phyloP scores from a whole-genome alignment of 257 asterid species.

The Solanum paucissectum region DNA sequence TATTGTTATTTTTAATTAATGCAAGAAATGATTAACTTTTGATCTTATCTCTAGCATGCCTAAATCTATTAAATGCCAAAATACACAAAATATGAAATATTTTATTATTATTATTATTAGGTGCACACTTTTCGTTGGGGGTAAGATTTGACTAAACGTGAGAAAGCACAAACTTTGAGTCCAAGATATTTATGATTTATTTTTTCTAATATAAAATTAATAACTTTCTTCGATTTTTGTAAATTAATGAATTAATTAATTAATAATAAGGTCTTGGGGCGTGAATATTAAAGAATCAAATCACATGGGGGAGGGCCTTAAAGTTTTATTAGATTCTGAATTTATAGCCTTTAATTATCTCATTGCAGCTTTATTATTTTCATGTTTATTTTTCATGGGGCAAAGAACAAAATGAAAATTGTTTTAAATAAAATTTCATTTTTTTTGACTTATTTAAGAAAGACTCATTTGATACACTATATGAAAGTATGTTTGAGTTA shows the following conservation, averaged over 20 bases:
- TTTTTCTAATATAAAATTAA: background rate
- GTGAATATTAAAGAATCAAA: conserved; percentile 49
- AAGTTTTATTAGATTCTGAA: conserved; percentile 22
- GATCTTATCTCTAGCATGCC: background rate
- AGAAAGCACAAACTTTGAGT: background rate
- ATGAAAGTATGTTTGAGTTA: background rate
- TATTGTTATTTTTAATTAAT: background rate
- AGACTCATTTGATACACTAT: background rate
- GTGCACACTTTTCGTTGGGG: conserved; percentile 3
- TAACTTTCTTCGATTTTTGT: background rate
- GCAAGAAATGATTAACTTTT: background rate
- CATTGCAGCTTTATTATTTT: conserved; percentile 23
- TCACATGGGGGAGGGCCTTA: conserved; percentile 42
- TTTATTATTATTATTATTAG: background rate
- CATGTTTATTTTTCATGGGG: background rate
- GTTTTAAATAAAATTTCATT: background rate
- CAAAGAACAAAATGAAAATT: background rate
- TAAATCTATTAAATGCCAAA: background rate
- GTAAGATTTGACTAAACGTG: conserved; percentile 4
- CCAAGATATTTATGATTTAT: background rate
- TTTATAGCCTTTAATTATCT: conserved; percentile 31
- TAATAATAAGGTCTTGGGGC: conserved; percentile 18
- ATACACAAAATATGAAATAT: background rate
- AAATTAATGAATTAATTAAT: background rate
- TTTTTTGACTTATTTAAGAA: background rate